Conservation (phyloP, 2,329 filamentous ascomycete genomes). For the Nemania bipapillata region DNA sequence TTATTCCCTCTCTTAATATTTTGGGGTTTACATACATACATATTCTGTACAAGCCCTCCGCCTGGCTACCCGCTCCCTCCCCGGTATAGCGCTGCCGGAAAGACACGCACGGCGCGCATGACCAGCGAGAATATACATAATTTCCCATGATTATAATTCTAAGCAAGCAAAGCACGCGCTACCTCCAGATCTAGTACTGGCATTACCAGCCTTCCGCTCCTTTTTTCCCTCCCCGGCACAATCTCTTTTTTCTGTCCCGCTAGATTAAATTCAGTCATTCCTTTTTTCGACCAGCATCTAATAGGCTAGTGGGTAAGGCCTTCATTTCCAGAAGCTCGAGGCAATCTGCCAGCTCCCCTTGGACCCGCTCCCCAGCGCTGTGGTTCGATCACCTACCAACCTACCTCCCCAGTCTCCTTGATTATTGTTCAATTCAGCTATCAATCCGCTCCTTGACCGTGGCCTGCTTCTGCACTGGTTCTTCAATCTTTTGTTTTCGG, state of each 20-base stretch:
- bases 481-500: slow-evolving; percentile 37
- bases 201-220: slow-evolving; percentile 40
- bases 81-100: slow-evolving; percentile 1
- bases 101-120: slow-evolving; percentile 33
- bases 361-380: slow-evolving; percentile 52
- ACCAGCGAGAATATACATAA: slow-evolving; percentile 38
- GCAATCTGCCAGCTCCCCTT: slow-evolving; percentile 48
- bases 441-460: slow-evolving; percentile 43
- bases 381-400: slow-evolving; percentile 47
- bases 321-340: slow-evolving; percentile 52
- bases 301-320: slow-evolving; percentile 51
- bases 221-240: slow-evolving; percentile 39
- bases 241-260: slow-evolving; percentile 39
- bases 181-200: slow-evolving; percentile 24
- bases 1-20: slow-evolving; percentile 19
- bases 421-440: slow-evolving; percentile 48
- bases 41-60: background rate
- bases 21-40: background rate
- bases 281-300: slow-evolving; percentile 49
- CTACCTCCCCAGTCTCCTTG: slow-evolving; percentile 45
- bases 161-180: slow-evolving; percentile 18
- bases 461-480: slow-evolving; percentile 30
- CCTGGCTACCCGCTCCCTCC: background rate
- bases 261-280: slow-evolving; percentile 49
- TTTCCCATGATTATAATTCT: slow-evolving; percentile 34